A percentile compares a stretch with the other conserved stretches of the same genome.
These are phyloP conservation scores for Penicillium antarcticum DNA, from an alignment of 495 filamentous ascomycete species.

Conservation along the genomic window DNA sequence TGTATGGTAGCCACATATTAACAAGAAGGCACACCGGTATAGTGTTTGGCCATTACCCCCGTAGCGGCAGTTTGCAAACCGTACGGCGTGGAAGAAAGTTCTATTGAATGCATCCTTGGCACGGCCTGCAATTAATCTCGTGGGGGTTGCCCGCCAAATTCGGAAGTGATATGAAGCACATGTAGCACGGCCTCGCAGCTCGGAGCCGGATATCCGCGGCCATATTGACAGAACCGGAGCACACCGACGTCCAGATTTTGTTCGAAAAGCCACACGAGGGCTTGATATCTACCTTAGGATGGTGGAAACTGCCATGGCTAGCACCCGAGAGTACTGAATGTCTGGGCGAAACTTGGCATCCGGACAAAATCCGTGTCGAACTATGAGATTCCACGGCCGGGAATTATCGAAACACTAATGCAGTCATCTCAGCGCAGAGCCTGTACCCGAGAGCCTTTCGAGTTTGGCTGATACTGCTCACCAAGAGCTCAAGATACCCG, in stretches of 20 bases:
- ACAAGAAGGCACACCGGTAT: slow-evolving; percentile 41
- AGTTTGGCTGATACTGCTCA: slow-evolving; percentile 14
- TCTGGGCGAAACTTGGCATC: slow-evolving; percentile 39
- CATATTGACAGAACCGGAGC: slow-evolving; percentile 32
- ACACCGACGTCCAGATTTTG: slow-evolving; percentile 44
- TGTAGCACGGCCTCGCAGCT: slow-evolving; percentile 47
- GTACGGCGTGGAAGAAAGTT: slow-evolving; percentile 20
- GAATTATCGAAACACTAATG: slow-evolving; percentile 31
- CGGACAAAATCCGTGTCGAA: slow-evolving; percentile 34
- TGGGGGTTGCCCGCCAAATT: slow-evolving; percentile 43
- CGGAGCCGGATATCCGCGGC: slow-evolving; percentile 42
- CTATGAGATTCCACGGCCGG: slow-evolving; percentile 37
- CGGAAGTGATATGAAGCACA: slow-evolving; percentile 40
- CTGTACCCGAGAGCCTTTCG: slow-evolving; percentile 18
- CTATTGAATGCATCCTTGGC: slow-evolving; percentile 36
- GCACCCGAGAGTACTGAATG: slow-evolving; percentile 28
- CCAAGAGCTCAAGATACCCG: slow-evolving; percentile 25
- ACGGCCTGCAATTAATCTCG: slow-evolving; percentile 42
- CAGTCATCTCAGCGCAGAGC: slow-evolving; percentile 21
- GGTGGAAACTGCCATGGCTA: slow-evolving; percentile 23
- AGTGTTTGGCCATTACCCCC: slow-evolving; percentile 41
- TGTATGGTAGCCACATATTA: slow-evolving; percentile 38
- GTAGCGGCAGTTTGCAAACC: slow-evolving; percentile 40
- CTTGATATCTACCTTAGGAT: slow-evolving; percentile 36
- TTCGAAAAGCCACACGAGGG: slow-evolving; percentile 43